Evolutionary conservation across 257 asterid genomes (phyloP).

Genomic region (Solanum paucissectum): DNA sequence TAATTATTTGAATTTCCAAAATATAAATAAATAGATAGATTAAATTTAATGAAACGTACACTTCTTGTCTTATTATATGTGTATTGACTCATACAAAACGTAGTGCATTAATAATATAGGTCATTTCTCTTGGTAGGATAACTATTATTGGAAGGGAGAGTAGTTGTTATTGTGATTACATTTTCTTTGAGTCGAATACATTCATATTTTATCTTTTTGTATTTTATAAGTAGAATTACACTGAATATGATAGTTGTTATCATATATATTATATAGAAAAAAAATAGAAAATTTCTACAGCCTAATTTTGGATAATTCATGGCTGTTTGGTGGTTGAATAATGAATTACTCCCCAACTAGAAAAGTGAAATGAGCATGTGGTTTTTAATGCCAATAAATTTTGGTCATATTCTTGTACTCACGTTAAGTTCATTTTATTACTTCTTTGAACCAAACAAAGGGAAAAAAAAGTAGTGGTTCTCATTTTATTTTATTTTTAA

Average conservation of each 20-base stretch:
- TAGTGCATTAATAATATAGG: no score
- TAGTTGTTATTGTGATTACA: not conserved
- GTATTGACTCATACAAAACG: not conserved
- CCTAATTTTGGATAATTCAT: not conserved
- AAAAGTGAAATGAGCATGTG: not conserved
- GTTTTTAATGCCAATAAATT: not conserved
- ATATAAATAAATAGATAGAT: no score
- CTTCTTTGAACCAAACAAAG: not conserved
- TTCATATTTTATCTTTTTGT: no score
- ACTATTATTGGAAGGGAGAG: not conserved
- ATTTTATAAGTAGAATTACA: no score
- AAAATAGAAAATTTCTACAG: not conserved
- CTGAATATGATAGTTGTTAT: no score
- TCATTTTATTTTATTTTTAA: not conserved
- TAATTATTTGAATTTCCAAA: no score
- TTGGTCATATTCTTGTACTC: not conserved
- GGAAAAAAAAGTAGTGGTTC: not conserved
- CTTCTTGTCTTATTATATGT: not conserved
- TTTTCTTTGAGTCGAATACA: no score
- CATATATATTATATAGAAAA: no score
- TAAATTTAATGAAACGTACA: no score
- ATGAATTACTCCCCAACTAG: not conserved
- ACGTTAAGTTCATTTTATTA: not conserved
- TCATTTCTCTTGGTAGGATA: no score
- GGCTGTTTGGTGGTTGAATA: not conserved